Evolutionary conservation across 257 asterid species (phyloP).

Genomic region (Nemophila menziesii): DNA sequence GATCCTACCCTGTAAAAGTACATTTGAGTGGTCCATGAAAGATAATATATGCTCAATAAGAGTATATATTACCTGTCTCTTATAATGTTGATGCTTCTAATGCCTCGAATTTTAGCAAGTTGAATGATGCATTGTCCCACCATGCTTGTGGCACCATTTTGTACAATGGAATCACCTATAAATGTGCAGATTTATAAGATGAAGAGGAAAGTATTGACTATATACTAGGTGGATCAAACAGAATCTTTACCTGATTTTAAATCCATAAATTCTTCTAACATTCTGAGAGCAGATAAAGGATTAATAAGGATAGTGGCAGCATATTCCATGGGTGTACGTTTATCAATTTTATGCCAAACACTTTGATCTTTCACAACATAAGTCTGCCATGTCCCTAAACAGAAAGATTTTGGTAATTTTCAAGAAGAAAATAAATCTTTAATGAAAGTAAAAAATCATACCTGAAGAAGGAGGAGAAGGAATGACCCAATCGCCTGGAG

Average conservation of each 20-base stretch:
- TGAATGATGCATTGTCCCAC: conserved; percentile 94
- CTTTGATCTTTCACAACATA: conserved; percentile 72
- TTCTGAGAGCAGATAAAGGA: conserved; percentile 81
- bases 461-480: conserved; percentile 95
- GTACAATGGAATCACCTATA: conserved; percentile 79
- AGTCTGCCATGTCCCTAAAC: conserved; percentile 94
- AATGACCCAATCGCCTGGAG: conserved; percentile 81
- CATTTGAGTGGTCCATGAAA: not conserved
- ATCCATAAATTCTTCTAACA: conserved; percentile 83
- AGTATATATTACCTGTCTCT: conserved; percentile 65
- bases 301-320: conserved; percentile 84
- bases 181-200: conserved; percentile 11
- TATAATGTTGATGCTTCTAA: conserved; percentile 56
- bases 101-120: conserved; percentile 76
- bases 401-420: conserved; percentile 11
- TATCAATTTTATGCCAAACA: conserved; percentile 73
- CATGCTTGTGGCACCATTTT: conserved; percentile 95
- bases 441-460: too few species aligned
- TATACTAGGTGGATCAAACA: conserved; percentile 1
- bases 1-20: conserved; percentile 61
- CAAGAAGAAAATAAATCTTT: too few species aligned
- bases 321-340: conserved; percentile 64
- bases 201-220: conserved; percentile 4
- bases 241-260: conserved; percentile 60
- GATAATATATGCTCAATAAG: too few species aligned